Evolutionary conservation across 2,329 filamentous ascomycete genomes (phyloP).

Genomic region (Cryphonectria carpinicola): DNA sequence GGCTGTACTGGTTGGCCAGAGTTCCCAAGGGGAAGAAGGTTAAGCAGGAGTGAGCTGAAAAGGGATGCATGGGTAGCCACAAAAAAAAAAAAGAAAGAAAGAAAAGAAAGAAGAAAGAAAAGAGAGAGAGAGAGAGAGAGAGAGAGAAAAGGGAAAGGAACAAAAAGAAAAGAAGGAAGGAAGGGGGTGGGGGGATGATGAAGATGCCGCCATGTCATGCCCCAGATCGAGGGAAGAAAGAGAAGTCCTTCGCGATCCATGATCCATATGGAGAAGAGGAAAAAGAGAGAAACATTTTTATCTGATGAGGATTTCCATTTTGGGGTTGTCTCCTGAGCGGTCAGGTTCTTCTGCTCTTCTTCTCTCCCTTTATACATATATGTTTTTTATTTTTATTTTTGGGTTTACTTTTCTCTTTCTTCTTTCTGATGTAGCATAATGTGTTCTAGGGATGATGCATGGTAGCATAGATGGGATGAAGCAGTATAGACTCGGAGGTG

Average conservation of each 20-base stretch:
- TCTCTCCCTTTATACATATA: background rate
- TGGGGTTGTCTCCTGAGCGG: background rate
- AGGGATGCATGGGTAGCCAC: no score
- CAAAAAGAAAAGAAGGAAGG: background rate
- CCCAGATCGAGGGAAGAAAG: background rate
- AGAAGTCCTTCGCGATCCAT: background rate
- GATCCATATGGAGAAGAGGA: background rate
- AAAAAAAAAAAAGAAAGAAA: no score
- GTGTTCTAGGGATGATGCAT: background rate
- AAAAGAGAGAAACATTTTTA: background rate
- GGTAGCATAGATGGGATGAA: background rate
- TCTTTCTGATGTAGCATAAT: background rate
- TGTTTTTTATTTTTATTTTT: background rate
- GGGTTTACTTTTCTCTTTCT: background rate
- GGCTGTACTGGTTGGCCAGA: constrained; percentile 51
- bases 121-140: no score
- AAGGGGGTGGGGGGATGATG: no score
- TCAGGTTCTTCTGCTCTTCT: background rate
- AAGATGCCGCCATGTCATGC: background rate
- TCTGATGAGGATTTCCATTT: background rate
- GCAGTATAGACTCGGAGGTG: background rate
- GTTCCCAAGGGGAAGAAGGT: constrained; percentile 41
- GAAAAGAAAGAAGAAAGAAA: background rate
- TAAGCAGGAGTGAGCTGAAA: constrained; percentile 19
- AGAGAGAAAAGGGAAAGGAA: background rate